Base-by-base conservation (phyloP, 179 eudicot species). In the Silene coronaria region DNA sequence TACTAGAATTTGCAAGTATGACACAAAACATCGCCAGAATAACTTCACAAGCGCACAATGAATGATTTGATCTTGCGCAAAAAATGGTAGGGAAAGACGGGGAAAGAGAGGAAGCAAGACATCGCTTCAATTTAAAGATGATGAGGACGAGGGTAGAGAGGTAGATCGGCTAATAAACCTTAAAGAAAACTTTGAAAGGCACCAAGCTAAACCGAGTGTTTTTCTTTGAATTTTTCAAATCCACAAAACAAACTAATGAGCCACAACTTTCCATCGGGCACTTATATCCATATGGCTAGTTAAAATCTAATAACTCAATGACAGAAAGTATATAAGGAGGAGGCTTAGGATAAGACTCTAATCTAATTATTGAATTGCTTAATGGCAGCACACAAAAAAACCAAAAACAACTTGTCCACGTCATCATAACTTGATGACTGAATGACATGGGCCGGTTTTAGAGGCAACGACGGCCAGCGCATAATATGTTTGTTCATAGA, bases 381-480 rank as follows among this genome's bases (percentile, higher is more conserved):
- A 48, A 36, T 36, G 45, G 5, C 5, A 30, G 57, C 32, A 23
- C 73, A 70, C n/a, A 22, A 30, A 71, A 71, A 21, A 26, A 71
- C 16, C 22, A 70, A 32, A 51, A 28, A 53, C 63, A n/a, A 53
- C 27, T 36, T 26, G 59, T 27, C 61, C 7, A 8, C 23, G 13
- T 21, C 16, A 70, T 21, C 16, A 70, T 24, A 71, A 48, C 11
- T 6, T 2, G 45, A 36, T 36, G 28, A 19, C 17, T 57, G 65
- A 55, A 58, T 72, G 61, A 11, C 45, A 28, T 26, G 14, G 19
- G 42, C 9, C 57, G 45, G 42, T 68, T n/a, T 27, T 45, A 38
- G 57, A 55, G 42, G 63, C 42, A 12, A n/a, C 22, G 42, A 73
- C 58, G 48, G 5, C 27, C 79, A 70, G 30, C 12, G 34, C 71